These are phyloP conservation scores for Moesziomyces aphidis DNA, from an alignment of 1,284 basidiomycete species.

Conservation along the genomic window DNA sequence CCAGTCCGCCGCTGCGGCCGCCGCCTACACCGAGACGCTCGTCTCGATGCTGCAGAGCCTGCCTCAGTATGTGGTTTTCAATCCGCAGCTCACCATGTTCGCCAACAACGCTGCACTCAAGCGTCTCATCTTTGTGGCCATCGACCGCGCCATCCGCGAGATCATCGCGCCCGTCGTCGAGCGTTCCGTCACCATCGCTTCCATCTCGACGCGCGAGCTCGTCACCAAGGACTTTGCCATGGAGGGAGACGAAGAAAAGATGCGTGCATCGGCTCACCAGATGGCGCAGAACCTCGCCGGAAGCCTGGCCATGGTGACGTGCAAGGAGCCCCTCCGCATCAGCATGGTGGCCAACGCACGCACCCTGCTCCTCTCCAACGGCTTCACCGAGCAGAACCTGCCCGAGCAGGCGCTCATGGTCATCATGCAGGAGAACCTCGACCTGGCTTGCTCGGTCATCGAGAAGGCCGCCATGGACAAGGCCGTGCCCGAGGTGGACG, in stretches of 20 bases:
- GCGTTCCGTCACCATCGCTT: slow-evolving; percentile 98
- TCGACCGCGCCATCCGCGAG: slow-evolving; percentile 95
- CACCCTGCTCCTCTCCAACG: slow-evolving; percentile 75
- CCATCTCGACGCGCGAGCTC: slow-evolving; percentile 95
- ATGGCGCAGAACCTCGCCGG: slow-evolving; percentile 98
- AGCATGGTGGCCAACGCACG: slow-evolving; percentile 92
- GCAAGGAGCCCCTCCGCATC: slow-evolving; percentile 95
- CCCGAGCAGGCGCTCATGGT: slow-evolving; percentile 76
- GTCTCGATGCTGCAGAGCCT: slow-evolving; percentile 80
- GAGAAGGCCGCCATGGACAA: slow-evolving; percentile 99
- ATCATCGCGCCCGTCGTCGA: slow-evolving; percentile 98
- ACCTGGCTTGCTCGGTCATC: slow-evolving; percentile 91
- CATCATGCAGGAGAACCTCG: slow-evolving; percentile 92
- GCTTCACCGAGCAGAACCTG: slow-evolving; percentile 69
- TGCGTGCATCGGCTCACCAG: slow-evolving; percentile 90
- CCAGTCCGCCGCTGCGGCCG: slow-evolving; percentile 56
- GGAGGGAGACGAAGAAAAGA: slow-evolving; percentile 88
- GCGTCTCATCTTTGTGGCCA: slow-evolving; percentile 88
- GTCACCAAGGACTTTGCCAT: slow-evolving; percentile 97
- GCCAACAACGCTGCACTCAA: slow-evolving; percentile 86
- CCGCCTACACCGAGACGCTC: slow-evolving; percentile 71
- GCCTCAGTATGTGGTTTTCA: slow-evolving; percentile 82
- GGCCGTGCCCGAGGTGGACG: slow-evolving; percentile 93
- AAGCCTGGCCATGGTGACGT: slow-evolving; percentile 94
- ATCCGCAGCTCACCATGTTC: slow-evolving; percentile 74